Conservation (phyloP, 2,329 filamentous ascomycete genomes). For the Fusarium tjaetaba region DNA sequence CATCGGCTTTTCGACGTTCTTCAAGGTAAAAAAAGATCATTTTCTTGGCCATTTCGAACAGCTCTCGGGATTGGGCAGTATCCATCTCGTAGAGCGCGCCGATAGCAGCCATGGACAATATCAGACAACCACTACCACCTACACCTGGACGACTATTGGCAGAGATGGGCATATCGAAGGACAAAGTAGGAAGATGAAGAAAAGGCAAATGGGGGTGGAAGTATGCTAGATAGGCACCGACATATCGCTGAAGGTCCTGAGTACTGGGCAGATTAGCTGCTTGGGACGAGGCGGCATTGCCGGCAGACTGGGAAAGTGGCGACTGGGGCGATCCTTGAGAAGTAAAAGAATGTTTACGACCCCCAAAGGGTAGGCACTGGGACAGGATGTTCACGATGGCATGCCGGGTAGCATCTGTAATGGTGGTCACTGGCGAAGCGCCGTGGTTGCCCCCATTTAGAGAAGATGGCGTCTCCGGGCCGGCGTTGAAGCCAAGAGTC, state of each 20-base stretch:
- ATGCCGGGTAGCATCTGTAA: constrained; percentile 71
- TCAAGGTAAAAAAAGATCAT: constrained; percentile 95
- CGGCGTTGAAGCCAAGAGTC: constrained; percentile 69
- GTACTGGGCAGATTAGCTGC: constrained; percentile 78
- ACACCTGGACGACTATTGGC: constrained; percentile 69
- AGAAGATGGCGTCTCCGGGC: constrained; percentile 78
- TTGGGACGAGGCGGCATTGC: constrained; percentile 61
- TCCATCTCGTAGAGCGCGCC: constrained; percentile 91
- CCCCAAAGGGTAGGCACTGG: constrained; percentile 65
- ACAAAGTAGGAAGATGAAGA: constrained; percentile 88
- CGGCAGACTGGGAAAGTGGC: constrained; percentile 59
- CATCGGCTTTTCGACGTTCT: constrained; percentile 86
- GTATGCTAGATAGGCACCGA: constrained; percentile 88
- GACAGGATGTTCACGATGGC: constrained; percentile 69
- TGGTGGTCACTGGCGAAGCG: constrained; percentile 69
- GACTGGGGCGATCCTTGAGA: constrained; percentile 65
- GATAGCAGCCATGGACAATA: constrained; percentile 82
- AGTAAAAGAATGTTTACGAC: constrained; percentile 72
- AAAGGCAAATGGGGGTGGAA: constrained; percentile 98
- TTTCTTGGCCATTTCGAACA: constrained; percentile 94
- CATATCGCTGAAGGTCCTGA: constrained; percentile 87
- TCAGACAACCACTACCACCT: constrained; percentile 85
- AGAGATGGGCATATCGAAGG: constrained; percentile 82
- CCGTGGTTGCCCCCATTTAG: constrained; percentile 71
- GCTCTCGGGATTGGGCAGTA: constrained; percentile 77